Evolutionary conservation across 306 rosid species (phyloP).

Genomic region (Gastrolobium villosum): DNA sequence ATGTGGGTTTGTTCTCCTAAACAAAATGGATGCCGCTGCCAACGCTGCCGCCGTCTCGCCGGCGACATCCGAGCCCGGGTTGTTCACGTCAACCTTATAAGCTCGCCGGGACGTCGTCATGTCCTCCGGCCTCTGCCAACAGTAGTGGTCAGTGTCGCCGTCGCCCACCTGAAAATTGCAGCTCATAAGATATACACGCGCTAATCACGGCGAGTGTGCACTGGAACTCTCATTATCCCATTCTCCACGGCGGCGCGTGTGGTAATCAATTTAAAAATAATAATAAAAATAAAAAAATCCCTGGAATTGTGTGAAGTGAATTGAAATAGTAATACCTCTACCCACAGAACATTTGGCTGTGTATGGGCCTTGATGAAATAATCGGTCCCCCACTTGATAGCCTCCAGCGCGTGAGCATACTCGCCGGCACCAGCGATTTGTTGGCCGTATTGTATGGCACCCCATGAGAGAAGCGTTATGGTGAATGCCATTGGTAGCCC

Average conservation of each 20-base stretch:
- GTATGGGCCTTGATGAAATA: conserved; percentile 90
- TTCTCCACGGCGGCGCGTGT: conserved; percentile 45
- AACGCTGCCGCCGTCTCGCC: conserved; percentile 84
- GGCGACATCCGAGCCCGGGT: conserved; percentile 80
- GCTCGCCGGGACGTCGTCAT: conserved; percentile 87
- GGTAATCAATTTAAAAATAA: neutral
- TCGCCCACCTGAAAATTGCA: conserved; percentile 76
- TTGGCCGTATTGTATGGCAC: conserved; percentile 67
- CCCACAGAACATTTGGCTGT: conserved; percentile 81
- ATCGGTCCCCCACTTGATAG: conserved; percentile 95
- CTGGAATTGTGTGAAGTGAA: neutral
- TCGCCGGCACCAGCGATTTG: conserved; percentile 66
- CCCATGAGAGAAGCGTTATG: conserved; percentile 86
- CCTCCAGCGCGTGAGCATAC: conserved; percentile 75
- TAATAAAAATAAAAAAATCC: neutral
- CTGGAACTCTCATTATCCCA: conserved; percentile 5
- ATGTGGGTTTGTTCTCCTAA: conserved; percentile 78
- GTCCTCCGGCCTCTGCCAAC: conserved; percentile 96
- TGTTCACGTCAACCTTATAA: conserved; percentile 63
- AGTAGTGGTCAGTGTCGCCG: conserved; percentile 84
- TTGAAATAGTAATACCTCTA: conserved; percentile 53
- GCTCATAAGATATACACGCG: conserved; percentile 41
- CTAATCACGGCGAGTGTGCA: conserved; percentile 37
- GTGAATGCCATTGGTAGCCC: conserved; percentile 94
- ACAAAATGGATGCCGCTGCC: conserved; percentile 82